Base-by-base conservation (phyloP, 768 basidiomycete species). In the Strobilomyces confusus region DNA sequence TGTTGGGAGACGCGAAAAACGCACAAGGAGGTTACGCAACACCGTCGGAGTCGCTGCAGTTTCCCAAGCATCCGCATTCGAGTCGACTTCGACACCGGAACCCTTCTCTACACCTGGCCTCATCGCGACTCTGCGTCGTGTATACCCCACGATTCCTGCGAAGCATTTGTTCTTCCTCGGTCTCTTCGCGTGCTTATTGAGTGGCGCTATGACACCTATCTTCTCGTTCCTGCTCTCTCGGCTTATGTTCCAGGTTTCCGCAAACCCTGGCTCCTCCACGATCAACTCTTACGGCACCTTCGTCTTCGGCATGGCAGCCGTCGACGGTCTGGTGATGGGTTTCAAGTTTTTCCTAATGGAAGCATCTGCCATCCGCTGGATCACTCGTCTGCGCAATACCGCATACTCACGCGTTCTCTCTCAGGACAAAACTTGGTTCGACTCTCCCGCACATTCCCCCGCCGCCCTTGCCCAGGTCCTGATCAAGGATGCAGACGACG, bases 351-450 rank as follows among this genome's bases (percentile, higher is more conserved):
- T 85, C 68, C 58, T 87, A 48, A 87, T 98, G 79, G 91, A 95
- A 71, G 77, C 75, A 2, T 73, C 80, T 3, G 87, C 81, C 1
- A 83, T 88, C 68, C 67, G 70, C 3, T 98, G 95, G 95, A 80
- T 89, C 22, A 83, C 81, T 5, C 60, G 64, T 19, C 64, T 97
- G 26, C 82, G 97, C 20, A 69, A 74, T 14, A 57, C 52, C 0
- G 82, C 81, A 2, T 84, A 86, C 63, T 62, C 61, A 5, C 78
- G 73, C 30, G 74, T 98, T 14, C 72, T 98, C 36, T 63, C 70
- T 14, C 94, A 95, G 68, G 92, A 97, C 68, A 92, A 89, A 70
- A 66, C 76, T 30, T 99, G 86, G 82, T 98, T 95, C 68, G 95
- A 98, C 66, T 72, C 75, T 54, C 71, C 77, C 6, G 73, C 78